Evolutionary conservation across 495 filamentous ascomycete genomes (phyloP).

Genomic region (Podospora anserina): DNA sequence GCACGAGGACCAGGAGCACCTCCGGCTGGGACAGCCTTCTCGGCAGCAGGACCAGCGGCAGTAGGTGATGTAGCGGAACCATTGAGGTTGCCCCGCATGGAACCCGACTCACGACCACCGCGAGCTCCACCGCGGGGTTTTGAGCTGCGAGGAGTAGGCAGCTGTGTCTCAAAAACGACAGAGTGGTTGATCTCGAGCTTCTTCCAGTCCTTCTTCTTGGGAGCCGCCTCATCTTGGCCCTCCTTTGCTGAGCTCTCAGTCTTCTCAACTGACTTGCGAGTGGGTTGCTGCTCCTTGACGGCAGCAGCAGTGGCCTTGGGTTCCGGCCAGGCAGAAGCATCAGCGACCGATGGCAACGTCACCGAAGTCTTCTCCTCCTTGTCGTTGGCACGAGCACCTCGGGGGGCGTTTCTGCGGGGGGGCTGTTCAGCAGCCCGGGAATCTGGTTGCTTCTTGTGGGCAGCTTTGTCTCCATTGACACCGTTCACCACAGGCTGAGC

Average conservation of each 20-base stretch:
- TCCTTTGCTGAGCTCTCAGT: conserved; percentile 62
- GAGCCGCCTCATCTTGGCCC: conserved; percentile 58
- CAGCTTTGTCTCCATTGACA: conserved; percentile 39
- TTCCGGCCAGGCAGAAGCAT: conserved; percentile 80
- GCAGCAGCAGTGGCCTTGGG: conserved; percentile 69
- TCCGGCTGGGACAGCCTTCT: conserved; percentile 20
- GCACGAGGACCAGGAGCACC: conserved; percentile 19
- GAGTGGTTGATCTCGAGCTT: conserved; percentile 69
- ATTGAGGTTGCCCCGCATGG: conserved; percentile 24
- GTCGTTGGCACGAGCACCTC: conserved; percentile 48
- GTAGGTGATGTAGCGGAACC: conserved; percentile 11
- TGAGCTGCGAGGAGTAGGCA: conserved; percentile 57
- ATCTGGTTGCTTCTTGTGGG: conserved; percentile 52
- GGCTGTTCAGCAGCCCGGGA: conserved; percentile 42
- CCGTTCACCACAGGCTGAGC: conserved; percentile 19
- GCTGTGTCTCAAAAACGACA: conserved; percentile 76
- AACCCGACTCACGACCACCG: conserved; percentile 45
- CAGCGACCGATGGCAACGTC: conserved; percentile 57
- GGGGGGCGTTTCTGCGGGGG: conserved; percentile 43
- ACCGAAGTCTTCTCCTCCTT: conserved; percentile 45
- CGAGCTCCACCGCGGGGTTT: conserved; percentile 59
- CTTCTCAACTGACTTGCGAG: conserved; percentile 45
- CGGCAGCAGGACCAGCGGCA: conserved; percentile 10
- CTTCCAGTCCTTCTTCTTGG: conserved; percentile 70
- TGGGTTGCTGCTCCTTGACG: conserved; percentile 59